These are phyloP conservation scores for Rhizophora mangle DNA, from an alignment of 345 rosid species.

Conservation along the genomic window DNA sequence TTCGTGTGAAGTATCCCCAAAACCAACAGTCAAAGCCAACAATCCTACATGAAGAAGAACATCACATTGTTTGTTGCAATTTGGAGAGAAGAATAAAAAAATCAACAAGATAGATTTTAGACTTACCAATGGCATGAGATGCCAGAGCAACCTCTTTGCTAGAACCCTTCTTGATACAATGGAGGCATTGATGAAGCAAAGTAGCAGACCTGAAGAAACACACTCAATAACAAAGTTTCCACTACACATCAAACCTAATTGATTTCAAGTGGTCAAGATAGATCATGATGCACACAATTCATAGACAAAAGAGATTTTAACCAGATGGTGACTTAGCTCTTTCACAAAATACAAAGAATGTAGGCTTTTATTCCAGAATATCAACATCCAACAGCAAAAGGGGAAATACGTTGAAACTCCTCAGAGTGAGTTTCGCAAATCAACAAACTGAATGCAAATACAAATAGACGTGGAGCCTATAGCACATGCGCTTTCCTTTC, in stretches of 20 bases:
- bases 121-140: slow-evolving; percentile 65
- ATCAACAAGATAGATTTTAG: slow-evolving; percentile 1
- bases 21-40: slow-evolving; percentile 79
- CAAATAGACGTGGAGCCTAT: no score
- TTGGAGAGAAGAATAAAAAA: neutral
- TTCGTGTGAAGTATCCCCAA: slow-evolving; percentile 55
- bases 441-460: no score
- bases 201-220: slow-evolving; percentile 67
- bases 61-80: neutral
- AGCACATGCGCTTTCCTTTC: no score
- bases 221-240: neutral
- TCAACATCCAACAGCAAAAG: no score
- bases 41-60: slow-evolving; percentile 46
- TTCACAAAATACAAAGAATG: no score
- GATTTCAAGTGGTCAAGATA: neutral
- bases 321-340: no score
- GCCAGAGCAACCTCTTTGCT: slow-evolving; percentile 70
- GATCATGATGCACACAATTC: no score
- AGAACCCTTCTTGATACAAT: slow-evolving; percentile 71
- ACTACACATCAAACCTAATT: neutral
- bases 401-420: no score
- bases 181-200: slow-evolving; percentile 67
- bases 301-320: no score
- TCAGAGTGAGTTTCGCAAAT: no score
- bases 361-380: no score